phyloP scores from a whole-genome alignment of 2,329 filamentous ascomycete genomes.

The Cladosporium sp. region DNA sequence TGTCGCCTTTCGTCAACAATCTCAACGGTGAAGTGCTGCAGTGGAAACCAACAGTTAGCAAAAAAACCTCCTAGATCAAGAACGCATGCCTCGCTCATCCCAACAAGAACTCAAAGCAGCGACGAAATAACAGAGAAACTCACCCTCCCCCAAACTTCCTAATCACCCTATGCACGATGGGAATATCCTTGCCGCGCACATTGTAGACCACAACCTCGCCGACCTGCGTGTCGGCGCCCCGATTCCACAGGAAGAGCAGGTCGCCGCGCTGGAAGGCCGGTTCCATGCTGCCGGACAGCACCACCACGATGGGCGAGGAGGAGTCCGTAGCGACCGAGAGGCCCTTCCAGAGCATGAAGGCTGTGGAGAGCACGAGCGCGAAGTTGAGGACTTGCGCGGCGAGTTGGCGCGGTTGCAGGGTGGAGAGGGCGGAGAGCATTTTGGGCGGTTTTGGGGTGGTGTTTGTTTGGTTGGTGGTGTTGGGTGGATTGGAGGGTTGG shows the following conservation, averaged over 20 bases:
- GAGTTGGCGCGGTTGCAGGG: constrained; percentile 72
- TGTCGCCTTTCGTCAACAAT: constrained; percentile 2
- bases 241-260: not conserved
- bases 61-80: not conserved
- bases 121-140: too few species aligned
- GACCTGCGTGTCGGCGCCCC: constrained; percentile 59
- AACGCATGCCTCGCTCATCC: too few species aligned
- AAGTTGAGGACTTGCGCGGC: constrained; percentile 85
- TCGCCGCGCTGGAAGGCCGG: not conserved
- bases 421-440: constrained; percentile 66
- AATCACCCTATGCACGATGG: constrained; percentile 91
- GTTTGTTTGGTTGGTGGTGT: not conserved
- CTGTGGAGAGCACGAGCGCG: constrained; percentile 53
- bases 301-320: not conserved
- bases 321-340: not conserved
- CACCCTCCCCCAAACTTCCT: constrained; percentile 61
- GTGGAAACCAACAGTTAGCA: constrained; percentile 1
- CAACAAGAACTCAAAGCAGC: too few species aligned
- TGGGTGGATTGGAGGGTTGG: not conserved
- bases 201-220: constrained; percentile 79
- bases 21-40: not conserved
- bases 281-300: not conserved
- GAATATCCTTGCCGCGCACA: constrained; percentile 89
- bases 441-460: constrained; percentile 21
- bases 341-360: constrained; percentile 31